Evolutionary conservation across 208 protist species (phyloP).

Genomic region (Entamoeba histolytica): DNA sequence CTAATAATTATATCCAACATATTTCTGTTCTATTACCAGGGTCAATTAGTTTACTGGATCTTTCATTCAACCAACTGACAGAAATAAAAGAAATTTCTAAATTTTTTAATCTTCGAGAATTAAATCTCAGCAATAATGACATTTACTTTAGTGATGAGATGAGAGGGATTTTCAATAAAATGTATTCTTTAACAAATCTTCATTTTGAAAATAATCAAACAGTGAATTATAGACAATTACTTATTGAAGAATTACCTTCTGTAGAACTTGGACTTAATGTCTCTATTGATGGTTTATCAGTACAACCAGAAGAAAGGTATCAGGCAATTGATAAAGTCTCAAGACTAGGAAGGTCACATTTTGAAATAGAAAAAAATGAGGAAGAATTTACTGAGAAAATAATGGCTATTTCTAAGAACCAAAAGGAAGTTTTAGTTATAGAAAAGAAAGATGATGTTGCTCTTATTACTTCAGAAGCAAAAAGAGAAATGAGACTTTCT

Average conservation of each 20-base stretch:
- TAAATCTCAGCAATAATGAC: neutral
- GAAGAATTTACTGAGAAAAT: neutral
- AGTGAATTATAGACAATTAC: neutral
- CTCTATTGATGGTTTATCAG: neutral
- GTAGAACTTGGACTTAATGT: neutral
- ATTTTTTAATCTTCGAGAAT: neutral
- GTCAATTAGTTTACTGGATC: neutral
- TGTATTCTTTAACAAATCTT: neutral
- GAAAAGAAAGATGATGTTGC: neutral
- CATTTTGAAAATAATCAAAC: neutral
- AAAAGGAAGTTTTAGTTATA: neutral
- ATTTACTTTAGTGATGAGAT: neutral
- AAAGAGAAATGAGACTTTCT: neutral
- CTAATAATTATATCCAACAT: neutral
- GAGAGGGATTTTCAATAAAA: neutral
- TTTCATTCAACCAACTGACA: neutral
- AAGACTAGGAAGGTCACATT: neutral
- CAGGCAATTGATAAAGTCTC: neutral
- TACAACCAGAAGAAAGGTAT: neutral
- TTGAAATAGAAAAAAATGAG: neutral
- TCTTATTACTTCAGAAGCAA: neutral
- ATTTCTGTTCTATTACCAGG: neutral
- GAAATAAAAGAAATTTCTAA: neutral
- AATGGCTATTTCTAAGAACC: neutral
- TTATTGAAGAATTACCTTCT: neutral